A percentile compares a stretch with the other conserved stretches of the same genome.
These are phyloP conservation scores for Cercospora berteroae DNA, from an alignment of 2,329 filamentous ascomycete species.

Conservation along the genomic window DNA sequence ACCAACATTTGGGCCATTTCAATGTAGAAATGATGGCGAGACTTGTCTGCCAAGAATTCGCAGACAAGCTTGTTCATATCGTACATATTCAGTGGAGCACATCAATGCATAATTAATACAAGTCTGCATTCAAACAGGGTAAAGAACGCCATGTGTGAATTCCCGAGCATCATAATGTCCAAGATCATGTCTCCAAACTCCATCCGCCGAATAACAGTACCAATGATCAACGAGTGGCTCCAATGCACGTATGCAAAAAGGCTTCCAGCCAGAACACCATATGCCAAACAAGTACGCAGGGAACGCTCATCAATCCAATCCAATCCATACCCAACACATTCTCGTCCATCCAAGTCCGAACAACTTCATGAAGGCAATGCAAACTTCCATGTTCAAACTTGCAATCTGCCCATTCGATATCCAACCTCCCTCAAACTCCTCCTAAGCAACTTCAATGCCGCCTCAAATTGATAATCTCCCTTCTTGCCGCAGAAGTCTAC, in stretches of 20 bases:
- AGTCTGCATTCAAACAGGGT: neutral
- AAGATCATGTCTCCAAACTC: neutral
- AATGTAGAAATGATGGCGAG: neutral
- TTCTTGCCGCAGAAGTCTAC: slow-evolving; percentile 18
- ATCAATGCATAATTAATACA: neutral
- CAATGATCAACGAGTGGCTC: neutral
- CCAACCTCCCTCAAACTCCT: slow-evolving; percentile 17
- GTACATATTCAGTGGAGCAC: neutral
- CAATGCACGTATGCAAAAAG: neutral
- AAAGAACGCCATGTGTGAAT: neutral
- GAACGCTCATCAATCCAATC: neutral
- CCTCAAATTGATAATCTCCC: slow-evolving; percentile 3
- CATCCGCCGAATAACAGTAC: neutral
- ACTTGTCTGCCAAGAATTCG: neutral
- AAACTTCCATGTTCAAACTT: neutral
- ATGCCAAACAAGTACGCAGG: neutral
- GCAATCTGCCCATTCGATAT: slow-evolving; percentile 12
- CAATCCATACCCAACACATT: neutral
- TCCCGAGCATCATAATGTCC: neutral
- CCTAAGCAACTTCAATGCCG: slow-evolving; percentile 10
- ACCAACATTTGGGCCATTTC: neutral
- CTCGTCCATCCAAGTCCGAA: neutral
- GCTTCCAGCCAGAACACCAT: neutral
- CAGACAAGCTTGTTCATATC: neutral
- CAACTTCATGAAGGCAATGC: neutral